A percentile compares a stretch with the other conserved stretches of the same genome.
Conservation (phyloP, 2,329 filamentous ascomycete genomes). For the Neofusicoccum sp. region DNA sequence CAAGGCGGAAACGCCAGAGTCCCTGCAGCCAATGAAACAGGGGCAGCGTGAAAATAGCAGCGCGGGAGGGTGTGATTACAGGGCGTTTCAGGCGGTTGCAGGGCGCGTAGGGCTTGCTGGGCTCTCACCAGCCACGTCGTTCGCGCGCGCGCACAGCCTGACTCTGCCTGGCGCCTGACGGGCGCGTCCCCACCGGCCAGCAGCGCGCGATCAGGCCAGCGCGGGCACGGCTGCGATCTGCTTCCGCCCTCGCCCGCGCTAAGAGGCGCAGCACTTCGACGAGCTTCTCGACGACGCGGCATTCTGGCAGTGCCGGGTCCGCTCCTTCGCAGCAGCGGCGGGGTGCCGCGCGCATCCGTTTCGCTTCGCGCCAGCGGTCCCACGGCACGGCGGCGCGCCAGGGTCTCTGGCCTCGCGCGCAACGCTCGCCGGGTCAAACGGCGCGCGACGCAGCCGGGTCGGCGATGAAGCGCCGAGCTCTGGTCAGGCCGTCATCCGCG, state of each 20-base stretch:
- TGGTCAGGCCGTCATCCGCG: background rate
- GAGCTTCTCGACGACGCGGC: background rate
- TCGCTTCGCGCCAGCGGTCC: background rate
- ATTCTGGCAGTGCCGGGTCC: constrained; percentile 9
- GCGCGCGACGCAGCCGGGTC: background rate
- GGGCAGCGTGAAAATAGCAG: too few species aligned
- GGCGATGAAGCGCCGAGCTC: background rate
- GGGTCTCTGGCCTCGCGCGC: background rate
- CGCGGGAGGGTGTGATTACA: too few species aligned
- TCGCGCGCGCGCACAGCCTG: background rate
- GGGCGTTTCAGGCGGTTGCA: background rate
- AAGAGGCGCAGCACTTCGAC: background rate
- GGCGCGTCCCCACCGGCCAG: background rate
- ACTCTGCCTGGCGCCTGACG: background rate
- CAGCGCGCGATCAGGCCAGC: background rate
- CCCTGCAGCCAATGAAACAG: too few species aligned
- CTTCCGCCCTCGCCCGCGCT: background rate
- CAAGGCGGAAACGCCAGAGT: too few species aligned
- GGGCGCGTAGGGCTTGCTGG: background rate
- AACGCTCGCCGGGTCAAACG: too few species aligned
- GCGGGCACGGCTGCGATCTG: background rate
- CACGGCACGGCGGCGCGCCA: background rate
- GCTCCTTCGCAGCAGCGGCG: background rate
- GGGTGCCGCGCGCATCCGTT: constrained; percentile 2
- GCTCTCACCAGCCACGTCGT: constrained; percentile 12